These are phyloP conservation scores for Elaphomyces granulatus DNA, from an alignment of 495 filamentous ascomycete species.

Conservation along the genomic window DNA sequence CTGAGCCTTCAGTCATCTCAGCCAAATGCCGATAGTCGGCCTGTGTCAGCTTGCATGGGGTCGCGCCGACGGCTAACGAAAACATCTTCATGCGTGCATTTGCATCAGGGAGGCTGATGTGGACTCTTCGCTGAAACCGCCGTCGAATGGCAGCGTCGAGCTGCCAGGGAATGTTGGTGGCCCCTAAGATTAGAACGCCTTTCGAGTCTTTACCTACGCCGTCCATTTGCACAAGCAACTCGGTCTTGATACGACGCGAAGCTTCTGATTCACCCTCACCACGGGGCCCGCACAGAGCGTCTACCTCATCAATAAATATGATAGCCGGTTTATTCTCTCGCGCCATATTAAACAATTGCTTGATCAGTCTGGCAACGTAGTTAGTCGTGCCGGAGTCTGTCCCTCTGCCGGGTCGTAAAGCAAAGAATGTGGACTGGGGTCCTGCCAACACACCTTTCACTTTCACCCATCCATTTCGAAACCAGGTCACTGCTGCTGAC, in stretches of 20 bases:
- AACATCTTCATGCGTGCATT: slow-evolving; percentile 94
- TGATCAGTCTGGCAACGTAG: slow-evolving; percentile 55
- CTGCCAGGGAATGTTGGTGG: slow-evolving; percentile 99
- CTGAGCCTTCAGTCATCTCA: slow-evolving; percentile 66
- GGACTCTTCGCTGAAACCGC: slow-evolving; percentile 91
- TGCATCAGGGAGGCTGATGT: slow-evolving; percentile 82
- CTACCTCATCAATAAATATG: slow-evolving; percentile 99
- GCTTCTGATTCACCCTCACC: slow-evolving; percentile 98
- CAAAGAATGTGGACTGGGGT: too few species aligned
- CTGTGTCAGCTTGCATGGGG: slow-evolving; percentile 67
- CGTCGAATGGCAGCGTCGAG: slow-evolving; percentile 94
- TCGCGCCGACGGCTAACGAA: slow-evolving; percentile 80
- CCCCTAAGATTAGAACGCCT: slow-evolving; percentile 88
- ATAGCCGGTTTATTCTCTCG: slow-evolving; percentile 97
- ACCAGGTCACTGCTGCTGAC: slow-evolving; percentile 94
- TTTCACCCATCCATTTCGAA: slow-evolving; percentile 99
- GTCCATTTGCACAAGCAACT: slow-evolving; percentile 98
- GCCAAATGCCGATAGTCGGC: slow-evolving; percentile 69
- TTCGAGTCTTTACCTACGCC: slow-evolving; percentile 90
- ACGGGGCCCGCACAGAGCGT: slow-evolving; percentile 88
- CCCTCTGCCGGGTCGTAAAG: too few species aligned
- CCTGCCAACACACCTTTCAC: slow-evolving; percentile 55
- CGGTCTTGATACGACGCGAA: slow-evolving; percentile 93
- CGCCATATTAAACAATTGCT: slow-evolving; percentile 95
- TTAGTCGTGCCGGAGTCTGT: background rate